A percentile compares a stretch with the other conserved stretches of the same genome.
phyloP scores from a whole-genome alignment of 345 rosid genomes.

The Geranium brycei region DNA sequence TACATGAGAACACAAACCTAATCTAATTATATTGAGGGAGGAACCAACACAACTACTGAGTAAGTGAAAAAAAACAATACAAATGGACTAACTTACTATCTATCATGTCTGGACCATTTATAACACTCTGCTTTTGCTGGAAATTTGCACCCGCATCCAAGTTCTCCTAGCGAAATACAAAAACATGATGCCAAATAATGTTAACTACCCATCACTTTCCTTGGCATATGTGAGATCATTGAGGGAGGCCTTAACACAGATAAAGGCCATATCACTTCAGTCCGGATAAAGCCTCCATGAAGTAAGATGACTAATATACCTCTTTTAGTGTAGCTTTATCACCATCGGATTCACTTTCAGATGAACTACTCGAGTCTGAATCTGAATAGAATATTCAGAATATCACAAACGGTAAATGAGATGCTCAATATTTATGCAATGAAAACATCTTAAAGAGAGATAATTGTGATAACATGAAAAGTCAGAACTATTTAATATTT shows the following conservation, averaged over 20 bases:
- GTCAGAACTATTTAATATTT: no score
- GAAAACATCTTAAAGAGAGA: background rate
- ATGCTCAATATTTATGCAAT: background rate
- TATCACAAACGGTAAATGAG: background rate
- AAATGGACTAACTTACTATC: background rate
- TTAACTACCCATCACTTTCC: background rate
- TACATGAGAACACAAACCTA: background rate
- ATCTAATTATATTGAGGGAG: no score
- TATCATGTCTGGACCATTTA: background rate
- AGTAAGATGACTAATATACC: background rate
- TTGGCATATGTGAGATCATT: background rate
- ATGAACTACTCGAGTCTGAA: background rate
- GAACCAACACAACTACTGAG: background rate
- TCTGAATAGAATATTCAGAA: background rate
- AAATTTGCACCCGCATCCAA: background rate
- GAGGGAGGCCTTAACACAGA: background rate
- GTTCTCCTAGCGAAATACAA: background rate
- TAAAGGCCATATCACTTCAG: background rate
- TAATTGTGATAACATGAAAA: no score
- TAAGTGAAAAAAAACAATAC: background rate
- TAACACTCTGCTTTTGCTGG: background rate
- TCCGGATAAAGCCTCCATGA: background rate
- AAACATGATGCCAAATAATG: background rate
- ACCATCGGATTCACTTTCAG: background rate
- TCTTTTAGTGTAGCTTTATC: background rate